Percentiles rank a stretch among this genome's conserved stretches.
Evolutionary conservation across 805 yeast species (phyloP).

Genomic region (Torulaspora indica): DNA sequence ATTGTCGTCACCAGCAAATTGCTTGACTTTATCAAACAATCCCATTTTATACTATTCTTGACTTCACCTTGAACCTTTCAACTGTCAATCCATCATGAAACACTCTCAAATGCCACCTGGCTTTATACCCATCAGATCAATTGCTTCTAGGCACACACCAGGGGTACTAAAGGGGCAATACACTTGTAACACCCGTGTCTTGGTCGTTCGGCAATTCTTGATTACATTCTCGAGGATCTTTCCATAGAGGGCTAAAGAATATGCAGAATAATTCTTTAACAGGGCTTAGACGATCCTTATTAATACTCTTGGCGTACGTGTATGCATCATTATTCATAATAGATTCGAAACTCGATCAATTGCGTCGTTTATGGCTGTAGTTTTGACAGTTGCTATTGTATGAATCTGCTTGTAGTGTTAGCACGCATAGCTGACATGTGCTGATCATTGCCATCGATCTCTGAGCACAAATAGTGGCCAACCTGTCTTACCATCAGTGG

Average conservation of each 20-base stretch:
- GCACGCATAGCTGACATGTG: too few relatives aligned
- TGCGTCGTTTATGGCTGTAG: too few relatives aligned
- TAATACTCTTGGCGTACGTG: too few relatives aligned
- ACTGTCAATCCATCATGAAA: not conserved
- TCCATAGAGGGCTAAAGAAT: not conserved
- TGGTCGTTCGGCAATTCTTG: not conserved
- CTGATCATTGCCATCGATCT: too few relatives aligned
- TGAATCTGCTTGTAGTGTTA: too few relatives aligned
- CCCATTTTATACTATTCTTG: constrained; percentile 36
- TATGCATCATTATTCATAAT: too few relatives aligned
- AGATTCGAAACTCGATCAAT: too few relatives aligned
- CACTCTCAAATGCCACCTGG: not conserved
- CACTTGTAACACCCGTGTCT: not conserved
- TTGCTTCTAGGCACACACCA: not conserved
- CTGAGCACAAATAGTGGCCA: too few relatives aligned
- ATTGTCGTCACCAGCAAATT: constrained; percentile 29
- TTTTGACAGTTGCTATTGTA: too few relatives aligned
- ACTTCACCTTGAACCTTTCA: not conserved
- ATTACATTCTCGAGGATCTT: not conserved
- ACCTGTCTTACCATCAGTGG: too few relatives aligned
- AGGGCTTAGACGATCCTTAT: too few relatives aligned
- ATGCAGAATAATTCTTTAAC: too few relatives aligned
- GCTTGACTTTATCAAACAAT: constrained; percentile 42
- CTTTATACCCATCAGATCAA: not conserved
- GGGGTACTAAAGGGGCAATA: not conserved